Evolutionary conservation across 257 asterid genomes (phyloP).

Genomic region (Osmanthus fragrans): DNA sequence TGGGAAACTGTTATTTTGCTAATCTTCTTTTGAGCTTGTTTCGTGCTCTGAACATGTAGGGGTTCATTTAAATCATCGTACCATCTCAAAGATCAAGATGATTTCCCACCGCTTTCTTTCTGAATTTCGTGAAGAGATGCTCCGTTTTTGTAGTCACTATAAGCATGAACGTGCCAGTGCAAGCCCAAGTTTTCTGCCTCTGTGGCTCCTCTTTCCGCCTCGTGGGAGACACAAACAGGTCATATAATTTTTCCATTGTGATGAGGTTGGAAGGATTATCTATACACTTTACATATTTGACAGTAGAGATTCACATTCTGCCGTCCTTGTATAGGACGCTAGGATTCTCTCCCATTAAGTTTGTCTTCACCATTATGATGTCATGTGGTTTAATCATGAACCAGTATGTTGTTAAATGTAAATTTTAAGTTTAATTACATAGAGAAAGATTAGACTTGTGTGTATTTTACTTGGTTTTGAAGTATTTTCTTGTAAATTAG

Average conservation of each 20-base stretch:
- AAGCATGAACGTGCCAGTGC: slow-evolving; percentile 13
- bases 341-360: neutral
- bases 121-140: slow-evolving; percentile 25
- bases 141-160: slow-evolving; percentile 19
- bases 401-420: neutral
- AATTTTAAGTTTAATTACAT: neutral
- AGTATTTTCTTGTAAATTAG: neutral
- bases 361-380: neutral
- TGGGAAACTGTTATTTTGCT: slow-evolving; percentile 32
- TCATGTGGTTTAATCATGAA: neutral
- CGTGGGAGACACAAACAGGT: neutral
- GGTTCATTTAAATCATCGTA: slow-evolving; percentile 54
- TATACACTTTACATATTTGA: slow-evolving; percentile 36
- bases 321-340: slow-evolving; percentile 14
- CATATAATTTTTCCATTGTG: neutral
- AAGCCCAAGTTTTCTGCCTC: slow-evolving; percentile 49
- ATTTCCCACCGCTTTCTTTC: slow-evolving; percentile 74
- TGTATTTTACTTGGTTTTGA: neutral
- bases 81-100: slow-evolving; percentile 75
- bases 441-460: neutral
- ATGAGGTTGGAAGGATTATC: slow-evolving; percentile 17
- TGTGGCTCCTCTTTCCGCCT: slow-evolving; percentile 34
- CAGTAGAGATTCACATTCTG: slow-evolving; percentile 15
- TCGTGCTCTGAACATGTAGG: slow-evolving; percentile 54
- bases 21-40: slow-evolving; percentile 33